Evolutionary conservation across 2,329 filamentous ascomycete genomes (phyloP), one percentile per base, ranked within the genome.

Genomic region (Colletotrichum falcatum): DNA sequence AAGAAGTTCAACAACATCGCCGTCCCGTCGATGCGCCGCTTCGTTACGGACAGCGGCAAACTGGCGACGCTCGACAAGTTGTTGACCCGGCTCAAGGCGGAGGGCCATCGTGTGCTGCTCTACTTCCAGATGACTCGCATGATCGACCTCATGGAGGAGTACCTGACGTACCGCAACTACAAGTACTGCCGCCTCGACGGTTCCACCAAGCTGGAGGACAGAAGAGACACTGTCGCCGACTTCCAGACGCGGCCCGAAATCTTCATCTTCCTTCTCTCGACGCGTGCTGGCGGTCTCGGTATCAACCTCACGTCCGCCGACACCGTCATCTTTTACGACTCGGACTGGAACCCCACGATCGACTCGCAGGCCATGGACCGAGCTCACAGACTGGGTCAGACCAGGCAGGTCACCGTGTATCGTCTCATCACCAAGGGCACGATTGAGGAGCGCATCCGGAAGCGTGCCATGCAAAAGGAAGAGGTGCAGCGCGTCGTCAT

Each of bases 41-140:
- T 99, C 78, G 96, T 99, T 70, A 98, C 95, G 1, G 96, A 98
- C 81, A 97, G 94, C 63, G 96, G 96, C 78, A 99, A 99, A 84
- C 89, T 99, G 71, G 95, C 94, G 56, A 94, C 94, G 78, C 86
- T 99, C 61, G 96, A 99, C 79, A 87, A 93, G 74, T 86, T 99
- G 23, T 87, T 99, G 18, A 93, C 93, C 79, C 89, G 94, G 80
- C 90, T 99, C 77, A 99, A 98, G 87, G 92, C 94, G 72, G 93
- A 92, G 73, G 93, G 93, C 44, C 96, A 99, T 76, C 94, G 96
- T 77, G 96, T 99, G 28, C 86, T 99, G 64, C 86, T 99, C 26
- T 99, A 99, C 87, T 99, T 99, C 93, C 96, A 99, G 86, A 99
- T 99, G 96, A 99, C 96, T 5, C 93, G 94, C 78, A 99, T 99